phyloP scores from a whole-genome alignment of 2,329 filamentous ascomycete genomes.

The Venturia pyrina region DNA sequence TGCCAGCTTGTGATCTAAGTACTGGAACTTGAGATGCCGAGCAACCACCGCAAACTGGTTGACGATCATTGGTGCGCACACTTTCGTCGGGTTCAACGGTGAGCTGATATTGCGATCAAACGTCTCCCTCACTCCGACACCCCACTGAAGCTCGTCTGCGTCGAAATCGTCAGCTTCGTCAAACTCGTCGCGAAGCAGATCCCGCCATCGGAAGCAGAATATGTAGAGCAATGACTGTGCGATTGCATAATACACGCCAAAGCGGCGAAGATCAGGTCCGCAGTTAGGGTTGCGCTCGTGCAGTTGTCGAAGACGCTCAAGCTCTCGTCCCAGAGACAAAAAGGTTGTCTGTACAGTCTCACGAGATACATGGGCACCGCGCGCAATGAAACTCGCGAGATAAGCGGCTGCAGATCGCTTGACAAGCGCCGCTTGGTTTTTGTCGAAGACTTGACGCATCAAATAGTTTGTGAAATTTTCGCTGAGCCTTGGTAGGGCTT shows the following conservation, averaged over 20 bases:
- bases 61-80: slow-evolving; percentile 85
- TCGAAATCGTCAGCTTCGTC: slow-evolving; percentile 31
- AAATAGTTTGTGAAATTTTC: slow-evolving; percentile 76
- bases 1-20: slow-evolving; percentile 79
- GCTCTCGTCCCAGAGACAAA: slow-evolving; percentile 63
- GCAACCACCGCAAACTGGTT: slow-evolving; percentile 83
- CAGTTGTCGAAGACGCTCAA: slow-evolving; percentile 62
- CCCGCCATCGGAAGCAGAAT: slow-evolving; percentile 96
- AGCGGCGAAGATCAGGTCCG: slow-evolving; percentile 77
- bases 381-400: slow-evolving; percentile 85
- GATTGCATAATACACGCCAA: slow-evolving; percentile 75
- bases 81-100: slow-evolving; percentile 86
- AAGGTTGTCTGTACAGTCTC: slow-evolving; percentile 76
- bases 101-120: slow-evolving; percentile 65
- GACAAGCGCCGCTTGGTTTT: slow-evolving; percentile 56
- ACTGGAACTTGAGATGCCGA: slow-evolving; percentile 77
- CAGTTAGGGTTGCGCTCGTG: slow-evolving; percentile 56
- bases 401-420: slow-evolving; percentile 85
- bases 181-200: slow-evolving; percentile 48
- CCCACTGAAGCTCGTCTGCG: slow-evolving; percentile 56
- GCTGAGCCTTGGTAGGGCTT: slow-evolving; percentile 66
- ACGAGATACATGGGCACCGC: slow-evolving; percentile 70
- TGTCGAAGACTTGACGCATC: slow-evolving; percentile 62
- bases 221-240: slow-evolving; percentile 89
- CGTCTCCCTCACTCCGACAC: slow-evolving; percentile 60